Evolutionary conservation across 805 yeast species (phyloP).

Genomic region (Sungouiella blattae): DNA sequence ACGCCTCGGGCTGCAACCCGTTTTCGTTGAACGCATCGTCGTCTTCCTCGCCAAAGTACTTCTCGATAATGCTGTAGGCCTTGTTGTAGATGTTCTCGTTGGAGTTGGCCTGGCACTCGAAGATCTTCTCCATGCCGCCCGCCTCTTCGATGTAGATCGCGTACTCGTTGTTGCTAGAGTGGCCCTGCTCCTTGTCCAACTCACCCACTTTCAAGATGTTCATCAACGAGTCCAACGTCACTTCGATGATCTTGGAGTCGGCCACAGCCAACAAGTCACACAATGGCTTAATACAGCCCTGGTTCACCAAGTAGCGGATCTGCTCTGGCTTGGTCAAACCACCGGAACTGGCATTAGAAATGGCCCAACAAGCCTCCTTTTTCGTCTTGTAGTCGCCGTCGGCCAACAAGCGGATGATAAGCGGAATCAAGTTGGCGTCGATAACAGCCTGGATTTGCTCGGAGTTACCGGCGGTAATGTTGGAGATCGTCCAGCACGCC

Average conservation of each 20-base stretch:
- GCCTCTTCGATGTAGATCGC: constrained; percentile 95
- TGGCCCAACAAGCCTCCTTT: constrained; percentile 99
- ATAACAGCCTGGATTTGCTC: constrained; percentile 97
- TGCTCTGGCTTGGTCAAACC: constrained; percentile 90
- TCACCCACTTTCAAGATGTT: constrained; percentile 95
- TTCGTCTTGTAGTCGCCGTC: constrained; percentile 92
- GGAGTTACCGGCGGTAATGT: constrained; percentile 95
- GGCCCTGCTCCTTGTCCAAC: constrained; percentile 75
- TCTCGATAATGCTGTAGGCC: constrained; percentile 86
- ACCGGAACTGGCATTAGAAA: constrained; percentile 96
- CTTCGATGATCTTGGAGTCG: constrained; percentile 89
- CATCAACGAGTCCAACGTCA: constrained; percentile 91
- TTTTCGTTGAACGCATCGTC: constrained; percentile 63
- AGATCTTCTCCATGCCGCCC: constrained; percentile 96
- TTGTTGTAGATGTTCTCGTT: constrained; percentile 91
- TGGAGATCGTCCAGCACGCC: constrained; percentile 98
- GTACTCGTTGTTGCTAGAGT: constrained; percentile 70
- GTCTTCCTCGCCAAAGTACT: constrained; percentile 84
- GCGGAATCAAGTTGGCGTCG: constrained; percentile 91
- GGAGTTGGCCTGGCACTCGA: constrained; percentile 85
- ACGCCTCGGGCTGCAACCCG: constrained; percentile 69
- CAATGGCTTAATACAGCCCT: constrained; percentile 96
- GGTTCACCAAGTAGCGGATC: constrained; percentile 85
- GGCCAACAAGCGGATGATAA: constrained; percentile 71
- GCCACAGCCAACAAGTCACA: constrained; percentile 88